A percentile compares a stretch with the other conserved stretches of the same genome.
Conservation (phyloP, 78 protist genomes). For the Parvularia atlantis region DNA sequence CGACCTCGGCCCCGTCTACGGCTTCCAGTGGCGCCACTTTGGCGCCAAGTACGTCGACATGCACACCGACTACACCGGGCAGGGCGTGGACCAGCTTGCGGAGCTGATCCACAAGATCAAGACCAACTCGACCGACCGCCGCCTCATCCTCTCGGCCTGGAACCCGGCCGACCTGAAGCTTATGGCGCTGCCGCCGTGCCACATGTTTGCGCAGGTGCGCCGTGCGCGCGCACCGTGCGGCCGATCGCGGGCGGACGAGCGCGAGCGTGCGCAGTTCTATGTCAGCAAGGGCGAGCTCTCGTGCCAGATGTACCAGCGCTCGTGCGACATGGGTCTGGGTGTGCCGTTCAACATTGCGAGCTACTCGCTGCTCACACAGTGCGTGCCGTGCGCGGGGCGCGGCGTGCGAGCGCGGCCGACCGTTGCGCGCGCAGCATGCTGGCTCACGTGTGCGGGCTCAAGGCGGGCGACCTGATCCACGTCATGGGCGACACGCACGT, state of each 20-base stretch:
- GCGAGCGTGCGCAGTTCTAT: constrained; percentile 65
- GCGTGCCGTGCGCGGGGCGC: too few relatives aligned
- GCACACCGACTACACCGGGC: constrained; percentile 71
- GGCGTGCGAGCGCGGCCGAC: constrained; percentile 20
- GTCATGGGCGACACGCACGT: constrained; percentile 81
- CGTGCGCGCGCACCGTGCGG: too few relatives aligned
- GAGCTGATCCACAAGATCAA: constrained; percentile 36
- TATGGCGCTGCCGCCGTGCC: constrained; percentile 94
- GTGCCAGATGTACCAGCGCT: constrained; percentile 66
- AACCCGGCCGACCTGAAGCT: constrained; percentile 49
- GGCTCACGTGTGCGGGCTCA: constrained; percentile 56
- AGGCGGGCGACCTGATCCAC: constrained; percentile 74
- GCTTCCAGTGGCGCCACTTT: constrained; percentile 92
- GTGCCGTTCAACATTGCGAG: constrained; percentile 91
- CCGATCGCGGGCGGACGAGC: too few relatives aligned
- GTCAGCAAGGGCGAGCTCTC: constrained; percentile 44
- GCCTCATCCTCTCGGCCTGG: constrained; percentile 82
- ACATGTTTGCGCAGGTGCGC: constrained; percentile 62
- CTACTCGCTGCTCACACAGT: constrained; percentile 70
- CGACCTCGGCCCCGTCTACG: constrained; percentile 84
- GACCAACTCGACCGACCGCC: constrained; percentile 58
- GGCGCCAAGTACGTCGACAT: constrained; percentile 73
- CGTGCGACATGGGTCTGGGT: constrained; percentile 68
- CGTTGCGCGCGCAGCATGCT: too few relatives aligned
- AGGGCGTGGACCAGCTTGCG: constrained; percentile 67